phyloP scores from a whole-genome alignment of 768 basidiomycete genomes.

The Lactarius vividus region DNA sequence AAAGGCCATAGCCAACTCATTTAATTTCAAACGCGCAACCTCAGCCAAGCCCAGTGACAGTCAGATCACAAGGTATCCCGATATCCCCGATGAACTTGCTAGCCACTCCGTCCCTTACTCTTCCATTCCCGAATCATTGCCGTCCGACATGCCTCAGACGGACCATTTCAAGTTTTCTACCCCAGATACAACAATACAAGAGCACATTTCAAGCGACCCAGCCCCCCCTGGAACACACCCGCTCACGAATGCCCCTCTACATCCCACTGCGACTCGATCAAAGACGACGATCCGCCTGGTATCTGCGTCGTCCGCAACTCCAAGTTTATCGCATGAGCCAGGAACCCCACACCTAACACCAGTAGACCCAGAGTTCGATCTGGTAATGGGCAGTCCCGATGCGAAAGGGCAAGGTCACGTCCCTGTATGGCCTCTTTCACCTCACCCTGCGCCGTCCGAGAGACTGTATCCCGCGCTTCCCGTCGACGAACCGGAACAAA shows the following conservation, averaged over 20 bases:
- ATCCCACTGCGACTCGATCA: constrained; percentile 41
- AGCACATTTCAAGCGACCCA: constrained; percentile 59
- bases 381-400: constrained; percentile 57
- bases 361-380: constrained; percentile 64
- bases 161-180: constrained; percentile 50
- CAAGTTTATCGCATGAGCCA: constrained; percentile 21
- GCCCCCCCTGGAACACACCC: constrained; percentile 60
- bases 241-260: constrained; percentile 58
- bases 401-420: constrained; percentile 26
- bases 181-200: constrained; percentile 32
- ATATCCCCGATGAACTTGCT: constrained; percentile 28
- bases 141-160: constrained; percentile 39
- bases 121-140: constrained; percentile 24
- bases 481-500: constrained; percentile 33
- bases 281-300: constrained; percentile 49
- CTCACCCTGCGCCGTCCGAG: constrained; percentile 28
- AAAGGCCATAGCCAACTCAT: constrained; percentile 69
- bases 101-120: constrained; percentile 24
- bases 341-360: constrained; percentile 66
- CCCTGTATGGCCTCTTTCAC: constrained; percentile 45
- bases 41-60: constrained; percentile 34
- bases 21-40: constrained; percentile 61
- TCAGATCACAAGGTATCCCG: constrained; percentile 27
- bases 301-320: constrained; percentile 26
- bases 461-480: constrained; percentile 43